phyloP scores from a whole-genome alignment of 148 eudicot species.

The Salicornia ramosissima region DNA sequence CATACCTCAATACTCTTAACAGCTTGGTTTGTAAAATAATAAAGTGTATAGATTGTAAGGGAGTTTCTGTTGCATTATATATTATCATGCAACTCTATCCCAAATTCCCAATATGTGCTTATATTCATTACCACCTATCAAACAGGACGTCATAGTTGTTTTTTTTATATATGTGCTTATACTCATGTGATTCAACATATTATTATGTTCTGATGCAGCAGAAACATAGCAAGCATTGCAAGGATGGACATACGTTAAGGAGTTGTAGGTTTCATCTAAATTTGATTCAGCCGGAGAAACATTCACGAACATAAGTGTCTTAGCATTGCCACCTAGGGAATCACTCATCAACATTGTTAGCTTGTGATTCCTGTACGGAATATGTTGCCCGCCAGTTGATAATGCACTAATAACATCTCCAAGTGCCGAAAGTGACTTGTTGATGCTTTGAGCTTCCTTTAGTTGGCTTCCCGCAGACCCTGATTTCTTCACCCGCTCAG shows the following conservation, averaged over 20 bases:
- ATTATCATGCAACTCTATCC: no score
- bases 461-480: conserved; percentile 84
- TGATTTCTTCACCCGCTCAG: conserved; percentile 93
- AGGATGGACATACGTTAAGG: conserved; percentile 56
- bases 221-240: not conserved
- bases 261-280: conserved; percentile 90
- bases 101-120: no score
- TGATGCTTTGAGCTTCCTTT: conserved; percentile 98
- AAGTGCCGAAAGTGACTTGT: conserved; percentile 93
- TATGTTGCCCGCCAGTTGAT: conserved; percentile 79
- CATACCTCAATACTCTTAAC: no score
- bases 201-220: not conserved
- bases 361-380: conserved; percentile 93
- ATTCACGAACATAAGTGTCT: conserved; percentile 95
- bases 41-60: no score
- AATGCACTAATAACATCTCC: conserved; percentile 97
- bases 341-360: conserved; percentile 98
- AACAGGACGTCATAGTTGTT: no score
- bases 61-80: no score
- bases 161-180: no score
- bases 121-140: no score
- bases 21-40: no score
- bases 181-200: not conserved
- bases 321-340: conserved; percentile 97
- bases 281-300: conserved; percentile 93